Base-by-base conservation (phyloP, 1,284 basidiomycete species). In the Polyporus tsugae region DNA sequence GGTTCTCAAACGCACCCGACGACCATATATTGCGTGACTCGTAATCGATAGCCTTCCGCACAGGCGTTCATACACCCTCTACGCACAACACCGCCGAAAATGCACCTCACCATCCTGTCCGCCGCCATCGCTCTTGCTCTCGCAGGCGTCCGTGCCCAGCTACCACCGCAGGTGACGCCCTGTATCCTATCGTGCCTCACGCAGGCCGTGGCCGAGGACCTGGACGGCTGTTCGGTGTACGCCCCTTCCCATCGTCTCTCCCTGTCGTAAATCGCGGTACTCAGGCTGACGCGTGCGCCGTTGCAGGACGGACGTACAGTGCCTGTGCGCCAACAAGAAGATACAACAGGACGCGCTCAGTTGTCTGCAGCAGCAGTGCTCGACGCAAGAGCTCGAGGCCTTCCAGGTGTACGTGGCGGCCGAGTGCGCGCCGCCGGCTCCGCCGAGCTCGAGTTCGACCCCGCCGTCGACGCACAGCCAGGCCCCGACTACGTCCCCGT, bases 251-350 rank as follows among this genome's bases (percentile, higher is more conserved):
- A 29, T 29, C 29, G 29, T 2, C 19, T 6, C 1, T 58, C 6
- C 17, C 4, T 19, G 22, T 17, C 52, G 2, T 17, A 15, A n/a
- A 25, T 29, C 41, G 41, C 1, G 15, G 15, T 42, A 10, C 29
- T 33, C 11, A 17, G 17, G 19, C 19, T 35, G 58, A 25, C 4
- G 11, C 15, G 19, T 42, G 19, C 17, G 35, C 10, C 10, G n/a
- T 22, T 17, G 17, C 22, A 60, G 58, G 19, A 42, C 58, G 22
- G 58, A 60, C 22, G 22, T 39, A 10, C 58, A 60, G 58, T 60
- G 58, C 39, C 58, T 60, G 38, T 60, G 58, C 39, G 58, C 58
- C 10, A 60, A 60, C 58, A 60, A 38, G 38, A 60, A 60, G 39
- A 60, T 60, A 22, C 58, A 60, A 39, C 58, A 60, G 38, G 58